phyloP scores from a whole-genome alignment of 192 early-diverging fungal genomes.

The Lobulomyces angularis region DNA sequence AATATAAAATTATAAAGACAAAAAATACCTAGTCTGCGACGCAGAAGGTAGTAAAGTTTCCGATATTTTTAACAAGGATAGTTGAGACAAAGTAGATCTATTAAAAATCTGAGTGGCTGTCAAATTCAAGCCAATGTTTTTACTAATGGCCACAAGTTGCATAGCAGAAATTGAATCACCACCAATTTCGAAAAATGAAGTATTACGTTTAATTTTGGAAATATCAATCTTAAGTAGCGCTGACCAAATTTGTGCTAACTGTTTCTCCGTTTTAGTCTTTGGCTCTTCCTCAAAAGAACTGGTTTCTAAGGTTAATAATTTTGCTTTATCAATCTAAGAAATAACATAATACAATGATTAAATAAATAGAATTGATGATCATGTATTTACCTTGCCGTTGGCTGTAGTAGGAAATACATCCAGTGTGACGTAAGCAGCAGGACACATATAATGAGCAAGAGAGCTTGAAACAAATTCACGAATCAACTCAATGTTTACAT shows the following conservation, averaged over 20 bases:
- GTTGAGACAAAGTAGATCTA: background rate
- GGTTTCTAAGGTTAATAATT: no score
- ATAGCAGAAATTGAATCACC: background rate
- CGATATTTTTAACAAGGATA: no score
- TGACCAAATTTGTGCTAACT: background rate
- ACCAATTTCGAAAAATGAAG: conserved; percentile 15
- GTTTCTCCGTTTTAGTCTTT: no score
- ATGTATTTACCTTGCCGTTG: conserved; percentile 19
- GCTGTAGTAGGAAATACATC: conserved; percentile 15
- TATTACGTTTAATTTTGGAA: background rate
- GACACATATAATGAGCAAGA: conserved; percentile 23
- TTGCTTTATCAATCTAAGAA: no score
- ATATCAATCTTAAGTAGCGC: conserved; percentile 2
- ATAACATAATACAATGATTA: no score
- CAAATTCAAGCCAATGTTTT: conserved; percentile 1
- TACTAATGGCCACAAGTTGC: background rate
- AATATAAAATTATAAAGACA: no score
- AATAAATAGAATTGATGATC: no score
- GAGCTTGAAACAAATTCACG: background rate
- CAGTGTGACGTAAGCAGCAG: conserved; percentile 6
- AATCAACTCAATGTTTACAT: conserved; percentile 1
- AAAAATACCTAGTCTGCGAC: no score
- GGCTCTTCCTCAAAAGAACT: no score
- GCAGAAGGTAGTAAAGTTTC: no score
- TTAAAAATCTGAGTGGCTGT: background rate